Evolutionary conservation across 2,329 filamentous ascomycete genomes (phyloP).

Genomic region (Sarocladium oryzae): DNA sequence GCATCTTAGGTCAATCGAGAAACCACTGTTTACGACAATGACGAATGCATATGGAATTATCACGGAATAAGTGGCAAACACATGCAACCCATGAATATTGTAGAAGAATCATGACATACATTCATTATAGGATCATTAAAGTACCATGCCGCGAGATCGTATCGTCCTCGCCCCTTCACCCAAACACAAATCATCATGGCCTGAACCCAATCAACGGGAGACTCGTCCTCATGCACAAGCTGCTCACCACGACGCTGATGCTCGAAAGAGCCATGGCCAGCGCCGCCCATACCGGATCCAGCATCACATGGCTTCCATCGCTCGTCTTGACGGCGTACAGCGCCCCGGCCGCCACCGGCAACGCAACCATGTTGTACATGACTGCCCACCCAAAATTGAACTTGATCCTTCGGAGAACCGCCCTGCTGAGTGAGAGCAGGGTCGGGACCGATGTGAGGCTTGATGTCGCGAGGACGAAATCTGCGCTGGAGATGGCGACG

Average conservation of each 20-base stretch:
- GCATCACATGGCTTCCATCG: conserved; percentile 47
- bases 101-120: no score
- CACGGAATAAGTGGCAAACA: no score
- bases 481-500: conserved; percentile 73
- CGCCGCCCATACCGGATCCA: conserved; percentile 80
- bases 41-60: no score
- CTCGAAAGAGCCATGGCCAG: conserved; percentile 90
- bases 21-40: no score
- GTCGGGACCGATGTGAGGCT: conserved; percentile 65
- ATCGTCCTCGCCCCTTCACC: no score
- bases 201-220: conserved; percentile 39
- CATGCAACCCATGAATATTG: no score
- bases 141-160: no score
- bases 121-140: no score
- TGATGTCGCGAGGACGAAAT: conserved; percentile 74
- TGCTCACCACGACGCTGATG: conserved; percentile 81
- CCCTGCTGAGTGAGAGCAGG: conserved; percentile 62
- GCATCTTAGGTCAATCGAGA: no score
- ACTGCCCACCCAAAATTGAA: conserved; percentile 84
- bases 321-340: conserved; percentile 53
- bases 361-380: conserved; percentile 70
- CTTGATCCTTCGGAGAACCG: conserved; percentile 71
- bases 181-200: neutral
- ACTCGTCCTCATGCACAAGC: conserved; percentile 58
- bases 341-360: conserved; percentile 76